phyloP scores from a whole-genome alignment of 1,284 basidiomycete genomes.

The Malassezia caprae region DNA sequence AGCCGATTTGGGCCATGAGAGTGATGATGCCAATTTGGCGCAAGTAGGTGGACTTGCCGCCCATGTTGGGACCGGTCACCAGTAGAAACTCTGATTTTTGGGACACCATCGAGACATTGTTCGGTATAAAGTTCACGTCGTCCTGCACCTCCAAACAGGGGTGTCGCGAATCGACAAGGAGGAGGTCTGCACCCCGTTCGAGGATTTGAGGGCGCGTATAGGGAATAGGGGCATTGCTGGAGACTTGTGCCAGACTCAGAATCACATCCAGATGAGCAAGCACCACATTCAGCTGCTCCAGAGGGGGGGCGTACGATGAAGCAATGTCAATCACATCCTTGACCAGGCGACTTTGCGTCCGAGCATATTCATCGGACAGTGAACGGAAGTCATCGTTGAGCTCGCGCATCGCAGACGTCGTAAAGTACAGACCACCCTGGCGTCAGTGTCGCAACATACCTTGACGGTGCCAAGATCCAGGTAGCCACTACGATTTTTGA shows the following conservation, averaged over 20 bases:
- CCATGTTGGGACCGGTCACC: constrained; percentile 56
- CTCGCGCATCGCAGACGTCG: constrained; percentile 66
- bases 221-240: constrained; percentile 70
- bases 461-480: constrained; percentile 78
- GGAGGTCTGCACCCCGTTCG: constrained; percentile 28
- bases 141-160: constrained; percentile 95
- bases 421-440: constrained; percentile 72
- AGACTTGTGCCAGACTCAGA: constrained; percentile 76
- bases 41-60: constrained; percentile 39
- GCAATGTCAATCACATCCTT: constrained; percentile 89
- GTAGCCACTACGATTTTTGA: constrained; percentile 63
- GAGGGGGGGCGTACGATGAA: constrained; percentile 61
- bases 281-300: constrained; percentile 77
- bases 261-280: constrained; percentile 88
- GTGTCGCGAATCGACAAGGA: constrained; percentile 56
- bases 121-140: constrained; percentile 86
- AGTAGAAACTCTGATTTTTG: constrained; percentile 75
- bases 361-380: constrained; percentile 61
- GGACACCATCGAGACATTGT: constrained; percentile 76
- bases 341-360: constrained; percentile 71
- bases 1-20: constrained; percentile 88
- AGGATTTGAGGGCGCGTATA: constrained; percentile 66
- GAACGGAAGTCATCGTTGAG: constrained; percentile 67
- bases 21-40: constrained; percentile 76
- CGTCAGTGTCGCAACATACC: constrained; percentile 7